Evolutionary conservation across 1,139 yeast genomes (phyloP).

Genomic region (Meyerozyma sp.): DNA sequence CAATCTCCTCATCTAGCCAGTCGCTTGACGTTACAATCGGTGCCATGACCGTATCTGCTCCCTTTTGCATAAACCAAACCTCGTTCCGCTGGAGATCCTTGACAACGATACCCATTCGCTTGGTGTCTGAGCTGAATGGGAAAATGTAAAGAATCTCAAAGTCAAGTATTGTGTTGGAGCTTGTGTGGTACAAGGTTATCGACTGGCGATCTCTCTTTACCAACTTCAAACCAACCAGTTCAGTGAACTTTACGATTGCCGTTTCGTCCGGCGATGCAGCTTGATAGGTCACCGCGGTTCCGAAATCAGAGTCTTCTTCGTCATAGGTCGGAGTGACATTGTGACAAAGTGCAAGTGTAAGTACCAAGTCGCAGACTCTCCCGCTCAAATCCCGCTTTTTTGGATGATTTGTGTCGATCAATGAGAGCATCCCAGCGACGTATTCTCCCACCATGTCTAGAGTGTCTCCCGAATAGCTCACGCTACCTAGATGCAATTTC

Average conservation of each 20-base stretch:
- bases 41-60: constrained; percentile 97
- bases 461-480: constrained; percentile 87
- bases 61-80: constrained; percentile 82
- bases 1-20: constrained; percentile 97
- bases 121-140: constrained; percentile 93
- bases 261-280: constrained; percentile 99
- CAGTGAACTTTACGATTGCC: constrained; percentile 93
- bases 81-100: constrained; percentile 60
- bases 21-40: constrained; percentile 78
- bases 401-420: constrained; percentile 15
- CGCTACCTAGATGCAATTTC: constrained; percentile 86
- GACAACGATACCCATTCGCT: constrained; percentile 91
- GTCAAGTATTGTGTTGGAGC: constrained; percentile 46
- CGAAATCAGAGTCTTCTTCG: constrained; percentile 36
- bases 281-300: constrained; percentile 67
- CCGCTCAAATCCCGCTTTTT: constrained; percentile 56
- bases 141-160: constrained; percentile 77
- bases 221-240: constrained; percentile 74
- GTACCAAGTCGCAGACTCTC: constrained; percentile 73
- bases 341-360: constrained; percentile 87
- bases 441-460: constrained; percentile 82
- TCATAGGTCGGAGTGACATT: constrained; percentile 81
- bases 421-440: constrained; percentile 31
- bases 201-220: constrained; percentile 76
- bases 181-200: constrained; percentile 60